Percentiles rank a stretch among this genome's conserved stretches.
These are phyloP conservation scores for Mercurialis annua DNA, from an alignment of 345 rosid species.

Conservation along the genomic window DNA sequence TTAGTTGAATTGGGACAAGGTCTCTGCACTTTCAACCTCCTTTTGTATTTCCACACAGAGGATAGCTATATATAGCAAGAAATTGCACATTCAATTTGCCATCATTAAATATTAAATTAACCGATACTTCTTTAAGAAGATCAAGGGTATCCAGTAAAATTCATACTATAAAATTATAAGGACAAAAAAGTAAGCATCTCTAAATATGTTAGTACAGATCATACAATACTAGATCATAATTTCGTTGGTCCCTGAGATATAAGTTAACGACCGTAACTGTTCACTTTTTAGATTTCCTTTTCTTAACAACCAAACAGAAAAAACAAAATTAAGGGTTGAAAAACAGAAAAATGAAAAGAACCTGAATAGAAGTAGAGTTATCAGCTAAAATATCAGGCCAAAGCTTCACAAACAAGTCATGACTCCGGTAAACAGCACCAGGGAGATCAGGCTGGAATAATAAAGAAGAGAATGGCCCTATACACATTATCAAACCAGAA, in stretches of 20 bases:
- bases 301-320: conserved; percentile 15
- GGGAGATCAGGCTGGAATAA: conserved; percentile 49
- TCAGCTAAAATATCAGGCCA: conserved; percentile 68
- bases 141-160: background rate
- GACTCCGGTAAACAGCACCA: conserved; percentile 81
- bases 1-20: conserved; percentile 67
- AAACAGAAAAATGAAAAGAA: conserved; percentile 14
- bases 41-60: conserved; percentile 74
- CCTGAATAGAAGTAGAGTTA: conserved; percentile 66
- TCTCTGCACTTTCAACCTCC: conserved; percentile 63
- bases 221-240: background rate
- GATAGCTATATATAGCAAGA: conserved; percentile 55
- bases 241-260: background rate
- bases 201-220: background rate
- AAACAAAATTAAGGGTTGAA: background rate
- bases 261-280: conserved; percentile 1
- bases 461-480: conserved; percentile 70
- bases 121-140: background rate
- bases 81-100: background rate
- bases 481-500: conserved; percentile 71
- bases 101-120: background rate
- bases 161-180: background rate
- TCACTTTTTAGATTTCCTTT: conserved; percentile 9
- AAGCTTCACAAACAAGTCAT: conserved; percentile 57
- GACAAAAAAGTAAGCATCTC: background rate